Evolutionary conservation across 1,284 basidiomycete species (phyloP).

Genomic region (Anthracocystis setariae): DNA sequence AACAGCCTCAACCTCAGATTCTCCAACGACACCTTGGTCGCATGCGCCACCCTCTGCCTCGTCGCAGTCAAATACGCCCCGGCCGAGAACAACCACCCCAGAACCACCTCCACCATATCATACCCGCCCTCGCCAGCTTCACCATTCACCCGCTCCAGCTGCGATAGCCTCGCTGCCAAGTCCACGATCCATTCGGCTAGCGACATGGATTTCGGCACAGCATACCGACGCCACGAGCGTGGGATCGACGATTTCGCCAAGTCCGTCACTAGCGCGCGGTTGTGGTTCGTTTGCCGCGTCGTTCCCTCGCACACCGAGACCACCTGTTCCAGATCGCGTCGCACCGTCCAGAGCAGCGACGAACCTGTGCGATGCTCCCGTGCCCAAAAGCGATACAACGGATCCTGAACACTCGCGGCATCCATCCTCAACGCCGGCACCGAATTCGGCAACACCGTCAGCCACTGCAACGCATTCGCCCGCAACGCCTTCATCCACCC

Average conservation of each 20-base stretch:
- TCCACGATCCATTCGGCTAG: constrained; percentile 63
- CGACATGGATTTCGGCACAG: constrained; percentile 51
- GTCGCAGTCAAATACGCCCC: constrained; percentile 66
- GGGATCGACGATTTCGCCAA: constrained; percentile 60
- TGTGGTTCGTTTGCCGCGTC: constrained; percentile 62
- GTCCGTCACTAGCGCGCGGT: constrained; percentile 52
- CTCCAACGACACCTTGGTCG: constrained; percentile 53
- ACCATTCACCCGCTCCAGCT: constrained; percentile 42
- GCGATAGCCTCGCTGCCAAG: constrained; percentile 50
- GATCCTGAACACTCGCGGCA: constrained; percentile 53
- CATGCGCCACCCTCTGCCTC: constrained; percentile 61
- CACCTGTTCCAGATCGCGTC: constrained; percentile 54
- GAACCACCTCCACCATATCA: constrained; percentile 54
- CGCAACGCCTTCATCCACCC: constrained; percentile 62
- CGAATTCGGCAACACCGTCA: constrained; percentile 33
- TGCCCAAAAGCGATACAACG: constrained; percentile 65
- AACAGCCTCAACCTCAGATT: constrained; percentile 54
- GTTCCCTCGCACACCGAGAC: constrained; percentile 51
- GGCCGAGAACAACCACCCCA: constrained; percentile 60
- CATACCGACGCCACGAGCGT: constrained; percentile 52
- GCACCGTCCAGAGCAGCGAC: constrained; percentile 49
- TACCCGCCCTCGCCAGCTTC: constrained; percentile 34
- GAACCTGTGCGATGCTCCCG: constrained; percentile 57
- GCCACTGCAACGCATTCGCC: constrained; percentile 55
- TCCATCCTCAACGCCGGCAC: constrained; percentile 35